Base-by-base conservation (phyloP, 371 early-diverging fungal genomes). In the Neoconidiobolus thromboides region DNA sequence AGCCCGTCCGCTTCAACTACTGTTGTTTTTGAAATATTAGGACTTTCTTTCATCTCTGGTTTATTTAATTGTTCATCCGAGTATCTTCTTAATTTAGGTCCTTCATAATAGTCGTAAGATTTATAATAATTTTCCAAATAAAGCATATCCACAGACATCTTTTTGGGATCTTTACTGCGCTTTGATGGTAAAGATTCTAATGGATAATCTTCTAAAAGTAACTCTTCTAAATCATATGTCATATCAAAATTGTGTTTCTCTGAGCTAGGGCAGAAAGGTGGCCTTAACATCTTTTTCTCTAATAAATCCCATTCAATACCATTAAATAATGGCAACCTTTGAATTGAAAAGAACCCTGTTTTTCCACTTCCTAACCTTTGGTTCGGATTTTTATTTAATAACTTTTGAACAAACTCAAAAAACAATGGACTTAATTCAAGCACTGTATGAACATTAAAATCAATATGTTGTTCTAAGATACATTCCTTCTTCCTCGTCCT, bases 181-280 rank as follows among this genome's bases (percentile, higher is more conserved):
- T 68, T 62, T 6, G 64, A 63, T 14, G 69, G 65, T 26, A 63
- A 58, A 41, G 65, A 75, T 14, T 79, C 81, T n/a, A 94, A 71
- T 2, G 96, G 93, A 62, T 91, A 87, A 36, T 94, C 91, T 65
- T 96, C 96, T 47, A 93, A 69, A 41, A 93, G 69, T 37, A 93
- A 76, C 65, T 97, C 98, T 61, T 96, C 96, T 2, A 95, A 73
- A 56, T 97, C 96, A 64, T 91, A 87, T 3, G 92, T 87, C 4
- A 92, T 91, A 73, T 97, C 96, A 75, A 96, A 97, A 67, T 90
- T 90, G 57, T 81, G 75, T 57, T 75, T 71, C 61, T 87, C 80
- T 46, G 71, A 72, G 64, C 66, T 65, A 4, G 73, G 73, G 5
- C 62, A 61, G 56, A 71, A 73, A 14, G 68, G 63, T n/a, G 71